phyloP scores from a whole-genome alignment of 176 grass and related monocot genomes.

The bread wheat (Triticum aestivum) region IWGSC_CS_RefSeq_v2.1 NC_057809.1:61675321-61675820 shows the following conservation, averaged over 20 bases:
- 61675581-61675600: conserved; percentile 88
- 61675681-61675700: conserved; percentile 70
- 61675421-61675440: conserved; percentile 97
- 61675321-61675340: conserved; percentile 78
- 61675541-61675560: conserved; percentile 62
- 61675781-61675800: conserved; percentile 98
- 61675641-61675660: conserved; percentile 85
- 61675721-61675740: conserved; percentile 63
- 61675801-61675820: conserved; percentile 81
- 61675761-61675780: conserved; percentile 75
- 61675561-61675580: conserved; percentile 93
- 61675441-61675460: conserved; percentile 54
- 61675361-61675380: no score
- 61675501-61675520: not conserved
- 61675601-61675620: conserved; percentile 75
- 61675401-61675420: conserved; percentile 83
- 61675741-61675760: conserved; percentile 61
- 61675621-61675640: conserved; percentile 74
- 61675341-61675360: conserved; percentile 39
- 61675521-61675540: conserved; percentile 8
- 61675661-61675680: conserved; percentile 71
- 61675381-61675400: conserved; percentile 59
- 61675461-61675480: conserved; percentile 21
- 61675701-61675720: conserved; percentile 74
- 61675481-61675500: not conserved